Conservation (phyloP, 1,284 basidiomycete genomes). For the Binderoboletus segoi region DNA sequence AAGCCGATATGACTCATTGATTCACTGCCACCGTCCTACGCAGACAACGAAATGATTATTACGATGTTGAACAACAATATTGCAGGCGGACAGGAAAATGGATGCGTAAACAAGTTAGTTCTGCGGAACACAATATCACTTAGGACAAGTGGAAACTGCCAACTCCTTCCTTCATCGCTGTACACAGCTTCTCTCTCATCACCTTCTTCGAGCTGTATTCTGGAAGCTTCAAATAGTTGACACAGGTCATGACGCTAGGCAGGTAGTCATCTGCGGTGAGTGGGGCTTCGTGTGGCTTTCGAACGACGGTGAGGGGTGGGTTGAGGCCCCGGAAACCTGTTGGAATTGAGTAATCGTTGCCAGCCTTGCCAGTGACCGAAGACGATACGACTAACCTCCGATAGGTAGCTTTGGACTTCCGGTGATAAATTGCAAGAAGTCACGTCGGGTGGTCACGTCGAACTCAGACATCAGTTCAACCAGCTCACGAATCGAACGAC, state of each 20-base stretch:
- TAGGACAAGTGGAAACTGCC: conserved; percentile 95
- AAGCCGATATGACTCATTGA: conserved; percentile 17
- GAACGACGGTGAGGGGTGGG: conserved; percentile 94
- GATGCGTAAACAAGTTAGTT: conserved; percentile 31
- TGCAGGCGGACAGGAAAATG: conserved; percentile 13
- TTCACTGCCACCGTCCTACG: background rate
- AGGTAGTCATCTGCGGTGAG: conserved; percentile 92
- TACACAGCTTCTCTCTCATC: conserved; percentile 77
- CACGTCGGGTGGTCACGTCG: conserved; percentile 72
- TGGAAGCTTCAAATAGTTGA: conserved; percentile 94
- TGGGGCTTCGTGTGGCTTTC: conserved; percentile 93
- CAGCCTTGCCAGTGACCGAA: background rate
- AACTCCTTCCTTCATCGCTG: conserved; percentile 88
- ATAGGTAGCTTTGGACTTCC: conserved; percentile 94
- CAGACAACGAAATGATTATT: conserved; percentile 8
- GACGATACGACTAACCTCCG: conserved; percentile 61
- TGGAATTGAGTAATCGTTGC: conserved; percentile 3
- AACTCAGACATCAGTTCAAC: conserved; percentile 87
- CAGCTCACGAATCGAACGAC: conserved; percentile 85
- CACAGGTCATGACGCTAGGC: conserved; percentile 98
- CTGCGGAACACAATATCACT: conserved; percentile 28
- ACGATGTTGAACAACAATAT: conserved; percentile 17
- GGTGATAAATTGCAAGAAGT: conserved; percentile 96
- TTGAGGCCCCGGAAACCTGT: conserved; percentile 93
- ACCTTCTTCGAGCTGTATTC: conserved; percentile 87